Conservation (phyloP, 2,329 filamentous ascomycete genomes). For the Aspergillus vadensis region DNA sequence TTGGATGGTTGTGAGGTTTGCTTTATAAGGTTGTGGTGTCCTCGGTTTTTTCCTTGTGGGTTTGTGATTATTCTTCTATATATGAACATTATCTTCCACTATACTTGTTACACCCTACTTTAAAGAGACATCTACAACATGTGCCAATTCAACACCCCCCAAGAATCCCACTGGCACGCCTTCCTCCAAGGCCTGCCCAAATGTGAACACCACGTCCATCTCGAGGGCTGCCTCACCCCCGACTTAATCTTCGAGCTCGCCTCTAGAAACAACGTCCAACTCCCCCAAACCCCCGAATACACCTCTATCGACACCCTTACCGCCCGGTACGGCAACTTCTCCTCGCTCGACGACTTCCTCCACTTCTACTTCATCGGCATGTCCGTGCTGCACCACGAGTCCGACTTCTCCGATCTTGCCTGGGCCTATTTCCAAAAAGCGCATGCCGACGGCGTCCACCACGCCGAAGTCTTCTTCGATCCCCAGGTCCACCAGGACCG, state of each 20-base stretch:
- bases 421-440: slow-evolving; percentile 71
- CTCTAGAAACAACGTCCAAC: slow-evolving; percentile 62
- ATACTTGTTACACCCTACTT: neutral
- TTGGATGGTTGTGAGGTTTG: too few species aligned
- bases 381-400: slow-evolving; percentile 63
- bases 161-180: slow-evolving; percentile 48
- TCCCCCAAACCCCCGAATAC: slow-evolving; percentile 63
- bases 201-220: slow-evolving; percentile 79
- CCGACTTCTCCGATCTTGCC: slow-evolving; percentile 73
- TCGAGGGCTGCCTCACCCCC: slow-evolving; percentile 74
- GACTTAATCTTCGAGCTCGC: slow-evolving; percentile 70
- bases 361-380: slow-evolving; percentile 78
- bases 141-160: slow-evolving; percentile 50
- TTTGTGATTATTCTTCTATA: neutral
- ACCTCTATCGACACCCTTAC: slow-evolving; percentile 60
- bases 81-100: neutral
- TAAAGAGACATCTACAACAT: slow-evolving; percentile 38
- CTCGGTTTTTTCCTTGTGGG: too few species aligned
- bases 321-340: slow-evolving; percentile 67
- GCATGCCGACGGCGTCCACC: slow-evolving; percentile 64
- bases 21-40: too few species aligned
- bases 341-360: slow-evolving; percentile 74
- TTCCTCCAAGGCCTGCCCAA: slow-evolving; percentile 71
- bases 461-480: slow-evolving; percentile 80
- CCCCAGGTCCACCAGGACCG: slow-evolving; percentile 71